Conservation (phyloP, 441 rosid species). For the Geranium incanum region DNA sequence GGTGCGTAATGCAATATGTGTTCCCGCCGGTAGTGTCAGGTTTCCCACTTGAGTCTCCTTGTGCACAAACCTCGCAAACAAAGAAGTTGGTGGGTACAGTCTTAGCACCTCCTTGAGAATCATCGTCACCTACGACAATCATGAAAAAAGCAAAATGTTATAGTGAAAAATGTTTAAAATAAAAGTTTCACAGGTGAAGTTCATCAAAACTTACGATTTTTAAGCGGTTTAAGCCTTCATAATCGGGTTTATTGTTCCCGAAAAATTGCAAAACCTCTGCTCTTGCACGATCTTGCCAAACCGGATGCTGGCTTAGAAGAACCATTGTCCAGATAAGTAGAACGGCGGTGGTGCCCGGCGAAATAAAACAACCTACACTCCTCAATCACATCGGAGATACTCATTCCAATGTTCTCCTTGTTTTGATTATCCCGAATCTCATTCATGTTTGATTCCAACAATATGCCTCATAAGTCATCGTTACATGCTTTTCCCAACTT, state of each 20-base stretch:
- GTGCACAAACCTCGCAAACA: constrained; percentile 20
- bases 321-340: too few relatives aligned
- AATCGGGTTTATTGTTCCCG: constrained; percentile 24
- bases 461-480: constrained; percentile 35
- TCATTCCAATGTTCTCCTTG: constrained; percentile 29
- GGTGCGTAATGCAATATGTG: background rate
- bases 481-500: constrained; percentile 23
- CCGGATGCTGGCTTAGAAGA: constrained; percentile 16
- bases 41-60: constrained; percentile 20
- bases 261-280: constrained; percentile 35
- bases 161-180: too few relatives aligned
- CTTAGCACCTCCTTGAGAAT: constrained; percentile 22
- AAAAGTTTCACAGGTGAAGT: too few relatives aligned
- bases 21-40: background rate
- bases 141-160: too few relatives aligned
- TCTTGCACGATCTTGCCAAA: constrained; percentile 41
- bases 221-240: constrained; percentile 14
- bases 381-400: constrained; percentile 33
- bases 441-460: constrained; percentile 32
- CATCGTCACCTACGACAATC: too few relatives aligned
- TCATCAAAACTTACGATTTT: constrained; percentile 13
- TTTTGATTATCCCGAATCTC: constrained; percentile 24
- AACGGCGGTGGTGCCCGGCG: too few relatives aligned
- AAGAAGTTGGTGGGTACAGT: constrained; percentile 29
- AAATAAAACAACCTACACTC: constrained; percentile 32